Base-by-base conservation (phyloP, 345 rosid species). In the Iberis pinnata region DNA sequence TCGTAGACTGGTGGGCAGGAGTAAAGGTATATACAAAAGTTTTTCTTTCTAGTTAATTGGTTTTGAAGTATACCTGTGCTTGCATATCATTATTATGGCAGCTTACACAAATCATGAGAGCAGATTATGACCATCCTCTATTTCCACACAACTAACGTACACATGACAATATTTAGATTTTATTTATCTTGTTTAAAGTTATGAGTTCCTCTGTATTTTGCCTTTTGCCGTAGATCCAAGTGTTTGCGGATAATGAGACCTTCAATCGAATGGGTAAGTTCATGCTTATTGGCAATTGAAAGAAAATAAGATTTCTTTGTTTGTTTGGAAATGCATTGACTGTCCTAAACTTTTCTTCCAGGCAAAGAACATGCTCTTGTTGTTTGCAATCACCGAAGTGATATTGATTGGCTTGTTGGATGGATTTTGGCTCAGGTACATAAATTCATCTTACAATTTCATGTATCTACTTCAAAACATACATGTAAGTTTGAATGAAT, bases 401-500 rank as follows among this genome's bases (percentile, higher is more conserved):
- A 88, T 60, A 78, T 92, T 46, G 98, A 88, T 61, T 85, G 98
- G 98, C 88, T 92, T 63, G 84, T 92, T 40, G 98, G 98, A 60
- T 92, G 96, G 97, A 55, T 81, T 53, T 60, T 80, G 70, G 96
- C 98, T 75, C 86, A 92, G 98, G 98, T 92, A 47, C 58, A 45
- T 64, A 32, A 20, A 25, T 18, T 17, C 8, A 27, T 10, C 15
- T 50, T 43, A 18, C 41, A 31, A 8, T 25, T 27, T 70, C 42
- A 17, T 40, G 18, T 61, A 27, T 43, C 59, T 36, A 5, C 14
- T 48, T 37, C 17, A 5, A 17, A 10, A 49, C 10, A 26, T 22
- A 16, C 26, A 7, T 35, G 17, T 33, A 22, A n/a, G 48, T 18
- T 43, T 47, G 14, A 59, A 46, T 60, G 25, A 9, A 11, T 44